These are phyloP conservation scores for Kodamaea nitidulidarum DNA, from an alignment of 805 yeast genomes.

Conservation along the genomic window DNA sequence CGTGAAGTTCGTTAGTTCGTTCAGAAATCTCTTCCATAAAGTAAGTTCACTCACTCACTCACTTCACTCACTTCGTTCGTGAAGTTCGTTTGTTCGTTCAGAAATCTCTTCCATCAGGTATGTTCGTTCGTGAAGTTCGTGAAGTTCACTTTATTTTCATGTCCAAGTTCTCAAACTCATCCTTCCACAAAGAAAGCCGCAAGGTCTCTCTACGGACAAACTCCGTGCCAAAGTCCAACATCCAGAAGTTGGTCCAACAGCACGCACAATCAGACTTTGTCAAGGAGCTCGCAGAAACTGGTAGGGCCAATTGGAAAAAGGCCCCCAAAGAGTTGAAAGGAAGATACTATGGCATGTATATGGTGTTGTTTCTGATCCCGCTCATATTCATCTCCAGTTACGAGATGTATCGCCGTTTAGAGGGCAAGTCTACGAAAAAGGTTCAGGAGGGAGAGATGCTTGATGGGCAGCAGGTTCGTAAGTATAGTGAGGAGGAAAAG, in stretches of 20 bases:
- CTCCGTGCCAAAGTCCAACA: slow-evolving; percentile 11
- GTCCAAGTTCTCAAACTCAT: slow-evolving; percentile 24
- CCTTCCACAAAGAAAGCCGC: slow-evolving; percentile 28
- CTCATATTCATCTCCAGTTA: slow-evolving; percentile 29
- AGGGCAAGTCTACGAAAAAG: slow-evolving; percentile 39
- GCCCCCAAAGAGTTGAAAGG: slow-evolving; percentile 37
- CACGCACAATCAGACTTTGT: slow-evolving; percentile 30
- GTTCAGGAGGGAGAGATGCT: slow-evolving; percentile 39
- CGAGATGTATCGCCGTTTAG: slow-evolving; percentile 34
- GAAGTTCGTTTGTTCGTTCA: no score
- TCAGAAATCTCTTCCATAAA: no score
- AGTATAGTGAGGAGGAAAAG: slow-evolving; percentile 36
- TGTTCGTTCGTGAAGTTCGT: no score
- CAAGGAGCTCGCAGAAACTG: slow-evolving; percentile 35
- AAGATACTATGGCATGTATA: slow-evolving; percentile 35
- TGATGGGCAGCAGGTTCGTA: slow-evolving; percentile 29
- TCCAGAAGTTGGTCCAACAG: slow-evolving; percentile 13
- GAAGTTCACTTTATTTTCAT: background rate
- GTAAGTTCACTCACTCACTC: no score
- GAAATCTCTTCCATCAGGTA: no score
- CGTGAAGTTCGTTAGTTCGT: no score
- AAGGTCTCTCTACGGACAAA: slow-evolving; percentile 10
- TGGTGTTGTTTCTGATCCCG: slow-evolving; percentile 38
- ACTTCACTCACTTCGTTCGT: no score
- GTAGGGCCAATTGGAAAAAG: slow-evolving; percentile 41